These are phyloP conservation scores for Kodamaea arcana DNA, from an alignment of 1,139 yeast genomes.

Conservation along the genomic window DNA sequence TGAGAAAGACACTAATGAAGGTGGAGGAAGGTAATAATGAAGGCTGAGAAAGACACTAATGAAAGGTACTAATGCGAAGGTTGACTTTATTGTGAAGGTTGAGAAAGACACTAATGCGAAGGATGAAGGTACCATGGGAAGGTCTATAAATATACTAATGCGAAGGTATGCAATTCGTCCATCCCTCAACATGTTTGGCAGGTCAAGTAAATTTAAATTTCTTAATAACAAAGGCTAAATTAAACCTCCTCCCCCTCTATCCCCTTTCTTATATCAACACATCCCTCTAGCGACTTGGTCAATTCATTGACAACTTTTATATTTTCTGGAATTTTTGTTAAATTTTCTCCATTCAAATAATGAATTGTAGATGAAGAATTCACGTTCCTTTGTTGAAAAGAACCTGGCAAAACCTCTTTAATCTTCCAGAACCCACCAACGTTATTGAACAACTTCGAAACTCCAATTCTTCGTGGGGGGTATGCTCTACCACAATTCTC, in stretches of 20 bases:
- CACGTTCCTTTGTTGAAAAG: conserved; percentile 14
- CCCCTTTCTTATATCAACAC: conserved; percentile 1
- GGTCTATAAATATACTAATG: too few species aligned
- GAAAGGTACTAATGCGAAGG: too few species aligned
- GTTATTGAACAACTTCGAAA: conserved; percentile 19
- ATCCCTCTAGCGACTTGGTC: conserved; percentile 3
- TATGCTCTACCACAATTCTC: conserved; percentile 38
- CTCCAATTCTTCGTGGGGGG: conserved; percentile 43
- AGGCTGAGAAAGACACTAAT: too few species aligned
- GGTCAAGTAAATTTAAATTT: too few species aligned
- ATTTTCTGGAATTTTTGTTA: conserved; percentile 3
- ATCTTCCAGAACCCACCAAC: conserved; percentile 36
- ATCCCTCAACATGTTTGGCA: too few species aligned
- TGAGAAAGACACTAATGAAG: too few species aligned
- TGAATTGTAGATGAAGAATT: conserved; percentile 9
- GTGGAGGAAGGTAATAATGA: too few species aligned
- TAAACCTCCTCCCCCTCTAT: neutral
- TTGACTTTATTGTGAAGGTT: too few species aligned
- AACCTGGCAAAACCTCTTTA: conserved; percentile 18
- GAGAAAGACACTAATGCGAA: too few species aligned
- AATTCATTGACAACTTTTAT: conserved; percentile 5
- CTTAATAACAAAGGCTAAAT: too few species aligned
- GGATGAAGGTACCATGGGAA: too few species aligned
- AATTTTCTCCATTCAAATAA: neutral
- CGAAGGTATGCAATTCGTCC: too few species aligned